Base-by-base conservation (phyloP, 2,329 filamentous ascomycete species). In the Boeremia exigua region DNA sequence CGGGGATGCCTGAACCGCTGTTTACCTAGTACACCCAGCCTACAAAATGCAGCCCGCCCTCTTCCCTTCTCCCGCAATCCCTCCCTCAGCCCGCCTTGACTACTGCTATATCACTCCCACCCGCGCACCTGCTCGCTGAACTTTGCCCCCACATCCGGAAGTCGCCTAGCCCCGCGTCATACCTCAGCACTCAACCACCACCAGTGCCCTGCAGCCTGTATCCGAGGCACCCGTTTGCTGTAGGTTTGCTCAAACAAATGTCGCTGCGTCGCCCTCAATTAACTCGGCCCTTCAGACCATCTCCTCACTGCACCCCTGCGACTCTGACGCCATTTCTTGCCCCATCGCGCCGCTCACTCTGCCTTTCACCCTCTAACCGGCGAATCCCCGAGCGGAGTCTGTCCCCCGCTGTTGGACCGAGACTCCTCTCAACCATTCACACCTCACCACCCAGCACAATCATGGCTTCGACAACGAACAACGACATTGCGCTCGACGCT, bases 381-480 rank as follows among this genome's bases (percentile, higher is more conserved):
- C 48, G 44, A 49, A 54, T 47, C 49, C 43, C 61, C 43, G 32
- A 44, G 28, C 55, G 53, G 53, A 56, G 56, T 49, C 44, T 52
- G 8, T 36, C 48, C 52, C 54, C 54, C 50, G 51, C 58, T 39
- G 28, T 53, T 48, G 54, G 46, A 55, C 43, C 52, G 45, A 43
- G 23, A 25, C 37, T 38, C 34, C 34, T 33, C 19, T 23, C 19
- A n/a, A 2, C 36, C 36, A 15, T 25, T 28, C 23, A 23, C 29
- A 27, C 7, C 52, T 29, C 53, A 17, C 38, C 30, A 34, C 23
- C 45, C 49, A 48, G 44, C 36, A 48, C 59, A 27, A 56, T 59
- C 61, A 74, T 73, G 70, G 49, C 59, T 46, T 61, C 70, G 27
- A 61, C 53, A 37, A 33, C 50, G 7, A 63, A 65, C 45, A 59